Evolutionary conservation across 176 grass and related monocot species (phyloP), one percentile per base, ranked within the genome.

Genomic region (Calamus simplicifolius): DNA sequence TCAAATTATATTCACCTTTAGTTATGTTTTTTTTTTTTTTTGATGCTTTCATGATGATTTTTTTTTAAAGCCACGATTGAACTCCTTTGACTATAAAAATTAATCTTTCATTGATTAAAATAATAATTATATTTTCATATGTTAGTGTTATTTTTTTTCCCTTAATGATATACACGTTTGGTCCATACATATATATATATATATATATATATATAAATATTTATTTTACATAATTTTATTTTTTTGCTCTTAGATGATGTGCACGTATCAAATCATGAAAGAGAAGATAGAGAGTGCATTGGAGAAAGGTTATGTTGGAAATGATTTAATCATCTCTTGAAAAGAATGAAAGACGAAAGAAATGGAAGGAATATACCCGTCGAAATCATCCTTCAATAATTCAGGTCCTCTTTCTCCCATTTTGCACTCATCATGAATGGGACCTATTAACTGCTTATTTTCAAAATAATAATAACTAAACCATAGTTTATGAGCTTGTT

Each of bases 191-290:
- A 23, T 12, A 43, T 43, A 43, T 2, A 23, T 23, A 23, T 23
- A 43, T 43, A n/a, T n/a, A n/a, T n/a, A n/a, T n/a, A n/a, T n/a
- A n/a, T n/a, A n/a, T 43, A 43, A 43, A 43, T 43, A 43, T 43
- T 10, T 43, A 6, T 43, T 7, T 10, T 43, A 43, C 2, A 10
- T 10, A 43, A 43, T 43, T 43, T 43, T 43, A n/a, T 70, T 6
- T 26, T 51, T 16, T 16, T 63, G 25, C 25, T 12, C 8, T 43
- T 43, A 82, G 79, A 26, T 56, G 4, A 82, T 82, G n/a, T n/a
- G n/a, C n/a, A n/a, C n/a, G 67, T 82, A 67, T 50, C 14, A 76
- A 43, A 38, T 4, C 10, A 82, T 76, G 79, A 76, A 76, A 18
- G 54, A 62, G 54, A 66, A 18, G 18, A 61, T 82, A 4, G 79